These are phyloP conservation scores for Diaporthe vaccinii DNA, from an alignment of 2,329 filamentous ascomycete genomes.

Conservation along the genomic window DNA sequence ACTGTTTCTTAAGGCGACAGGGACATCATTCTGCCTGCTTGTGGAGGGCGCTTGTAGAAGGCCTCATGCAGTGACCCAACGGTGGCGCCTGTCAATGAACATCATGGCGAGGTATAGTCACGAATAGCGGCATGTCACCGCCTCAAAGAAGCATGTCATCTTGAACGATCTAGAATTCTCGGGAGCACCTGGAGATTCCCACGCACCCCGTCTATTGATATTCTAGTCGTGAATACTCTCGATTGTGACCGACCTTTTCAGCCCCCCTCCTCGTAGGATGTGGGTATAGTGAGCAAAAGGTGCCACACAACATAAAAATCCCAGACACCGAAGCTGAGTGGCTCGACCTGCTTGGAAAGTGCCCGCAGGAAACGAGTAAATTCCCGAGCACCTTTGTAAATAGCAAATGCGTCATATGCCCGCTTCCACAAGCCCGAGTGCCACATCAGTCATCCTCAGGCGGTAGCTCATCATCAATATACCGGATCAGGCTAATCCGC, in stretches of 20 bases:
- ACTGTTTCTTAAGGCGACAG: not conserved
- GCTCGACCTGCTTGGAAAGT: too few relatives aligned
- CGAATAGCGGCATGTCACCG: not conserved
- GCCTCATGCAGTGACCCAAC: not conserved
- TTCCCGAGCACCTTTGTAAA: not conserved
- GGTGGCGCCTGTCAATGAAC: not conserved
- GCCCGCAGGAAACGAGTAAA: not conserved
- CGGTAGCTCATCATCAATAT: conserved; percentile 97
- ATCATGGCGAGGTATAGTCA: not conserved
- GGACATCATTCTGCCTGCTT: not conserved
- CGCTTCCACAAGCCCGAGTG: not conserved
- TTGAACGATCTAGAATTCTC: not conserved
- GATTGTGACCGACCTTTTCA: not conserved
- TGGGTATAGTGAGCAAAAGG: not conserved
- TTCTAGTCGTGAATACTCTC: not conserved
- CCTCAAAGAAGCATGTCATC: not conserved
- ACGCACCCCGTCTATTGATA: not conserved
- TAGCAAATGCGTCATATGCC: not conserved
- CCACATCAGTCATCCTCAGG: conserved; percentile 88
- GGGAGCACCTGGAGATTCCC: not conserved
- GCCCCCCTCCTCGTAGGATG: not conserved
- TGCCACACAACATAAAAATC: not conserved
- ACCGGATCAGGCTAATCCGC: conserved; percentile 90
- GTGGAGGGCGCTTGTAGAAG: too few relatives aligned
- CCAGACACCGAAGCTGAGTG: not conserved